Evolutionary conservation across 371 early-diverging fungal species (phyloP), one percentile per base, ranked within the genome.

Genomic region (Lichtheimia corymbifera): DNA sequence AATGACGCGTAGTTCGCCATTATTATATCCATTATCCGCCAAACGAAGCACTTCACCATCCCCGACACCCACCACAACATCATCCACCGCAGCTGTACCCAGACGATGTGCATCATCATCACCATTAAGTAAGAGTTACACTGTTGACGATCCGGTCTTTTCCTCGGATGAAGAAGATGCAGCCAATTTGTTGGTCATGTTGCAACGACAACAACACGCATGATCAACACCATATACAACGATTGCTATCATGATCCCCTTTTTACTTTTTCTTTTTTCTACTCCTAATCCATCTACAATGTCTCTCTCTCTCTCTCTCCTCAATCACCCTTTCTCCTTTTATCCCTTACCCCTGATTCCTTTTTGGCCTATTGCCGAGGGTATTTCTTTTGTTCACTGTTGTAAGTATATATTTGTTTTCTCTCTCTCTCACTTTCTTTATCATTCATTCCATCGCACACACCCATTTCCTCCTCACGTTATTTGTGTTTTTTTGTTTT

Each of bases 131-230:
- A 22, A 35, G 35, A 35, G 35, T 35, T 35, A 35, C 9, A 35
- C 35, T 2, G 35, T 35, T 2, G 35, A 35, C 11, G 35, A 35
- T 35, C 35, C 35, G 35, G 18, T 22, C 5, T 61, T 68, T 14
- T 64, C 64, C 25, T 62, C 63, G 15, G 65, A 71, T 28, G 79
- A 79, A 62, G 71, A 76, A 52, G 72, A 72, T 59, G 79, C 73
- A 14, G 77, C 79, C 1, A 70, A 74, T 54, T 52, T 79, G 14
- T 61, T 79, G 45, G 76, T 79, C 18, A 79, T 79, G 79, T 68
- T 79, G 15, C 79, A 35, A 35, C 35, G 35, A 76, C 49, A 68
- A 61, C 40, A 35, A 11, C 49, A 57, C 44, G 20, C 44, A 47
- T 47, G 47, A 47, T 47, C n/a, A 18, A 17, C 44, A 43, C 17